phyloP scores from a whole-genome alignment of 331 rosid genomes.

The Malus hybrid region DNA sequence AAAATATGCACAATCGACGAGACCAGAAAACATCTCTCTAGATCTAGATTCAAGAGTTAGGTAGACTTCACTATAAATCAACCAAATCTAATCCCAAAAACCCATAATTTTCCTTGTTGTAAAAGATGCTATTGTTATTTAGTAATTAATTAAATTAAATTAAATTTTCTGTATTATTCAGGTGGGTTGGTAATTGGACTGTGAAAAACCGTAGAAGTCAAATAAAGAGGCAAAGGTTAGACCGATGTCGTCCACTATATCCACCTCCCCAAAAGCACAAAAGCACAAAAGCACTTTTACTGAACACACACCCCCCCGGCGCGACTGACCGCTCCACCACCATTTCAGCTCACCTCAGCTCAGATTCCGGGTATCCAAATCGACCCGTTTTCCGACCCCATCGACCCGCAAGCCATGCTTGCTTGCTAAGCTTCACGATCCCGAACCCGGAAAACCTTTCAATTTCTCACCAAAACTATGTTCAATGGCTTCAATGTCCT shows the following conservation, averaged over 20 bases:
- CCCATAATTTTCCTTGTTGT: too few relatives aligned
- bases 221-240: background rate
- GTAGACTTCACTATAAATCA: too few relatives aligned
- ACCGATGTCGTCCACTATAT: slow-evolving; percentile 19
- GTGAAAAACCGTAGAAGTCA: background rate
- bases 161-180: too few relatives aligned
- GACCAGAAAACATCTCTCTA: too few relatives aligned
- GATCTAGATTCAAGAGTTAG: too few relatives aligned
- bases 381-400: background rate
- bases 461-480: background rate
- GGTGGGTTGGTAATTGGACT: too few relatives aligned
- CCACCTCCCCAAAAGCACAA: background rate
- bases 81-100: too few relatives aligned
- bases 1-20: too few relatives aligned
- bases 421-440: background rate
- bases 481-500: slow-evolving; percentile 14
- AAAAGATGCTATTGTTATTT: too few relatives aligned
- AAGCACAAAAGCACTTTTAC: background rate
- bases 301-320: background rate
- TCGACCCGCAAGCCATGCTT: background rate
- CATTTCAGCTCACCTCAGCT: slow-evolving; percentile 2
- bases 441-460: background rate
- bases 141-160: too few relatives aligned
- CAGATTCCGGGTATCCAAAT: slow-evolving; percentile 9
- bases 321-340: background rate